Base-by-base conservation (phyloP, 148 eudicot genomes). In the Rhododendron ovatum region DNA sequence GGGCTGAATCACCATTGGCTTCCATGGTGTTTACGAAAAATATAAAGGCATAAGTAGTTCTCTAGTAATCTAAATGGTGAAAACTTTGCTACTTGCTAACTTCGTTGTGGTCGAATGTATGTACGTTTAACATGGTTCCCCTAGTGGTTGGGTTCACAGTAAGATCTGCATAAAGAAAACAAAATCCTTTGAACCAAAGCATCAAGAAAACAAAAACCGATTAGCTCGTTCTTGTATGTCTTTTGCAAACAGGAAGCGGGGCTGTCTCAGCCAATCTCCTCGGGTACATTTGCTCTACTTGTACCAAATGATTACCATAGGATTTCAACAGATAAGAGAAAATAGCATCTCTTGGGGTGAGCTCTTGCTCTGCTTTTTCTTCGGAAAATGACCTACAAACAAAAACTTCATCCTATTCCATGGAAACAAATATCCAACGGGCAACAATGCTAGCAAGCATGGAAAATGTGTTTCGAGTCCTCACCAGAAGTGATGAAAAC, bases 1-100 rank as follows among this genome's bases (percentile, higher is more conserved):
- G 87, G 47, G 59, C 9, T 76, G 81, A 86, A 48, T 22, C 67
- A 67, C 57, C 75, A 69, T 13, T 78, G 47, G 59, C 59, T 48
- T 57, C n/a, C 67, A 37, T 65, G 35, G 37, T 69, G 55, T 7
- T 11, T 13, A 67, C 81, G 26, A 78, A 78, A 78, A 57, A 39
- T 45, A 0, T 59, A 2, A 37, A 59, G 11, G 20, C 61, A 8
- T 0, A 17, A 53, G 37, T 24, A 37, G 57, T 77, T n/a, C 12
- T 22, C 26, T 4, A 4, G 17, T 82, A 17, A 57, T 55, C 59
- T 81, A 24, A 12, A 55, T 3, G 30, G 65, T n/a, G 48, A 28
- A 28, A 50, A 80, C 50, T 81, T 13, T 35, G 47, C 28, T 81
- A 24, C 22, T 20, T 33, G 26, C 28, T 63, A 74, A 74, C 47